These are phyloP conservation scores for Sclerotinia borealis DNA, from an alignment of 2,329 filamentous ascomycete genomes.

Conservation along the genomic window DNA sequence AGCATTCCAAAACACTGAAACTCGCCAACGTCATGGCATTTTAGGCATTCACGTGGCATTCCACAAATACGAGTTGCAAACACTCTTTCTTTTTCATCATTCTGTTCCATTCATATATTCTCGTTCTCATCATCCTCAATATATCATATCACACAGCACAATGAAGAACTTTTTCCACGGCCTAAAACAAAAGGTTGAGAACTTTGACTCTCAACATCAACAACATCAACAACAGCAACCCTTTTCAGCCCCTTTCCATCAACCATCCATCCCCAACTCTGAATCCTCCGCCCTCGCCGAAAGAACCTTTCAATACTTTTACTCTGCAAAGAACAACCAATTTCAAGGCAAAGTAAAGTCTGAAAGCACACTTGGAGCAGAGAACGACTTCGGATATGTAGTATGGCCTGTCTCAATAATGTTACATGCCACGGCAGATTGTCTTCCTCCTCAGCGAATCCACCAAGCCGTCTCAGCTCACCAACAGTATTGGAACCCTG, in stretches of 20 bases:
- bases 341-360: conserved; percentile 17
- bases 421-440: conserved; percentile 18
- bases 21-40: background rate
- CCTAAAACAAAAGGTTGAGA: background rate
- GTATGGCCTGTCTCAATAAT: conserved; percentile 23
- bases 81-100: background rate
- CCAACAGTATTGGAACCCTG: conserved; percentile 21
- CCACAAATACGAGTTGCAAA: background rate
- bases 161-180: background rate
- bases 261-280: background rate
- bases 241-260: background rate
- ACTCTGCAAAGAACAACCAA: conserved; percentile 10
- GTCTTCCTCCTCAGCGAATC: conserved; percentile 9
- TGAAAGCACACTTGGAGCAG: conserved; percentile 11
- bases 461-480: conserved; percentile 7
- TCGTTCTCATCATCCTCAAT: no score
- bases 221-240: background rate
- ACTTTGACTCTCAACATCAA: background rate
- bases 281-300: conserved; percentile 2
- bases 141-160: background rate
- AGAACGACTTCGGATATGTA: conserved; percentile 20
- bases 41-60: background rate
- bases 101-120: no score
- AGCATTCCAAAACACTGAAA: background rate
- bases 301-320: conserved; percentile 14